Evolutionary conservation across 1,284 basidiomycete genomes (phyloP), one percentile per base, ranked within the genome.

Genomic region (Heterobasidion parviporum): DNA sequence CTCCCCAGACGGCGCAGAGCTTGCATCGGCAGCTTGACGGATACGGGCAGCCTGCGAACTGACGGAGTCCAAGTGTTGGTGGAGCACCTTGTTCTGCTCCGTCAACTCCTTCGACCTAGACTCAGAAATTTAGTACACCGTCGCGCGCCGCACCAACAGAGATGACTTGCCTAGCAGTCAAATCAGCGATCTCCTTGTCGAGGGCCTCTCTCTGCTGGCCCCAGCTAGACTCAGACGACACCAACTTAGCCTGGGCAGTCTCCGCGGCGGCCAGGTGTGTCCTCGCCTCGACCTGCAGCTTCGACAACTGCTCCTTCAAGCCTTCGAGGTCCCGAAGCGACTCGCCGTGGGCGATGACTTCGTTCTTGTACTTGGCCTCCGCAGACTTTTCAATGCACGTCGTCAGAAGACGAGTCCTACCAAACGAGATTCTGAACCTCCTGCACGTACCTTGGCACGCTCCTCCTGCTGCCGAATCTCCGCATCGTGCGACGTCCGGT

Each of bases 61-160:
- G 59, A 94, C 85, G n/a, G 82, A 83, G 63, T 95, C 92, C 15
- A 96, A 81, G 64, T 94, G 92, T 57, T 87, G 79, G 65, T 94
- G 92, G 9, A 96, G 78, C 15, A 89, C 75, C 8, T 77, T 70
- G 66, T 95, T 96, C 67, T 95, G 93, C 32, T 83, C 75, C 2
- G 77, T 75, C 16, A 96, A 75, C 63, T 92, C 92, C 63, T 87
- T 83, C 65, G 78, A 84, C 32, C 91, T 50, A n/a, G 53, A 34
- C 41, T 35, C 2, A 50, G 46, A 20, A 43, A 14, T 6, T 48
- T 33, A n/a, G 33, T 10, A 7, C 38, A 1, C 16, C 10, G 36
- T 26, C 5, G 26, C 26, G 26, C 5, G 26, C 26, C 26, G 26
- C 4, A 12, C 36, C 38, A 26, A 41, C 34, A 14, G 5, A 6